phyloP scores from a whole-genome alignment of 2,329 filamentous ascomycete genomes.

The Conoideocrella luteorostrata region DNA sequence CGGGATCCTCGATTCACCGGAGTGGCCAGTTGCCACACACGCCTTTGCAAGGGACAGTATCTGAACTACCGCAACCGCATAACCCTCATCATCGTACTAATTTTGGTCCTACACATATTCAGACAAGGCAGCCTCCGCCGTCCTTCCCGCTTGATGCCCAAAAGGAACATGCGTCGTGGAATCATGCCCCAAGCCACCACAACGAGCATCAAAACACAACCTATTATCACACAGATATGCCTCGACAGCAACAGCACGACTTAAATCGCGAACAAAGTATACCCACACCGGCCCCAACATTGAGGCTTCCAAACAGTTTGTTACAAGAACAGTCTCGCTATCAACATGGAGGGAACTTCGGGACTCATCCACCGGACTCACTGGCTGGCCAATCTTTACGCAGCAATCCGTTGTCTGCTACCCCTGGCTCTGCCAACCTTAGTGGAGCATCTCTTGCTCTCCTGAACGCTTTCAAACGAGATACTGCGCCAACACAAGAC shows the following conservation, averaged over 20 bases:
- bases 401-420: constrained; percentile 5
- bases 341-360: neutral
- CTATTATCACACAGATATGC: constrained; percentile 13
- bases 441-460: constrained; percentile 37
- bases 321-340: constrained; percentile 18
- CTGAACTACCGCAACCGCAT: constrained; percentile 44
- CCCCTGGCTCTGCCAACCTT: constrained; percentile 23
- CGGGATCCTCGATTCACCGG: constrained; percentile 12
- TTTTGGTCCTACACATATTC: constrained; percentile 34
- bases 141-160: constrained; percentile 21
- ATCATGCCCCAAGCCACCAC: constrained; percentile 10
- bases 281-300: constrained; percentile 50
- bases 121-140: constrained; percentile 24
- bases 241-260: constrained; percentile 17
- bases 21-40: constrained; percentile 36
- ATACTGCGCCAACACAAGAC: constrained; percentile 13
- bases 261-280: constrained; percentile 41
- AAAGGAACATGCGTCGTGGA: constrained; percentile 13
- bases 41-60: constrained; percentile 47
- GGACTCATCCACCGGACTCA: neutral
- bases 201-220: constrained; percentile 12
- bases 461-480: constrained; percentile 37
- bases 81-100: constrained; percentile 51
- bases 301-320: constrained; percentile 36
- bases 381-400: neutral